phyloP scores from a whole-genome alignment of 164 flowering plant species.

The Stephania yunnanensis region DNA sequence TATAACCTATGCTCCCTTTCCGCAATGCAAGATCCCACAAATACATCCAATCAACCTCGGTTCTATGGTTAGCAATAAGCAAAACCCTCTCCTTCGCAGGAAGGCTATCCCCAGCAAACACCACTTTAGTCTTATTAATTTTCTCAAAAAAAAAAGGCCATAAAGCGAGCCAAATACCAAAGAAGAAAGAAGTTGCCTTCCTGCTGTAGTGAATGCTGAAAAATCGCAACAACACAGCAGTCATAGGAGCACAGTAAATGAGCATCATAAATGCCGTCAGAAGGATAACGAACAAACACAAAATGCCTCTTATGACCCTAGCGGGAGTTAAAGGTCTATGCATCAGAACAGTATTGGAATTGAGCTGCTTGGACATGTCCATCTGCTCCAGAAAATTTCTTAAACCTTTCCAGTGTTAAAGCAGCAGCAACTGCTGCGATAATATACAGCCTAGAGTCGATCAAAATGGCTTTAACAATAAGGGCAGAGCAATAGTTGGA shows the following conservation, averaged over 20 bases:
- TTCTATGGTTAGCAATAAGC: constrained; percentile 84
- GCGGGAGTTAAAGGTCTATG: constrained; percentile 49
- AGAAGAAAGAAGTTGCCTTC: constrained; percentile 49
- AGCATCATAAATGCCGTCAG: constrained; percentile 71
- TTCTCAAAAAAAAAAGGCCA: constrained; percentile 97
- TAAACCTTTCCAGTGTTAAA: constrained; percentile 11
- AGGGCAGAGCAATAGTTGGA: neutral
- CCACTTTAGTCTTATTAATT: constrained; percentile 75
- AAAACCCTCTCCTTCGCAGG: constrained; percentile 68
- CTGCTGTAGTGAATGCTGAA: constrained; percentile 74
- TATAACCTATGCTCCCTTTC: constrained; percentile 65
- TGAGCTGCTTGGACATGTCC: constrained; percentile 25
- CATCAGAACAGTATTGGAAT: constrained; percentile 21
- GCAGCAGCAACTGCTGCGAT: constrained; percentile 1
- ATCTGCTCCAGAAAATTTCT: constrained; percentile 19
- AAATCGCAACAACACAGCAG: constrained; percentile 41
- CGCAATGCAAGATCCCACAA: constrained; percentile 88
- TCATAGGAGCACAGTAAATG: constrained; percentile 46
- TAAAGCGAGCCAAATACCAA: constrained; percentile 75
- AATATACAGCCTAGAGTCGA: neutral
- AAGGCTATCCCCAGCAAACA: constrained; percentile 72
- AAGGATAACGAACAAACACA: constrained; percentile 61
- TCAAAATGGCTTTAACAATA: neutral
- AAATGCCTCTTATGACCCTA: constrained; percentile 58
- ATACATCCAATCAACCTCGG: constrained; percentile 99